Conservation (phyloP, 108 stramenopile species). For the Epipyxis sp. region DNA sequence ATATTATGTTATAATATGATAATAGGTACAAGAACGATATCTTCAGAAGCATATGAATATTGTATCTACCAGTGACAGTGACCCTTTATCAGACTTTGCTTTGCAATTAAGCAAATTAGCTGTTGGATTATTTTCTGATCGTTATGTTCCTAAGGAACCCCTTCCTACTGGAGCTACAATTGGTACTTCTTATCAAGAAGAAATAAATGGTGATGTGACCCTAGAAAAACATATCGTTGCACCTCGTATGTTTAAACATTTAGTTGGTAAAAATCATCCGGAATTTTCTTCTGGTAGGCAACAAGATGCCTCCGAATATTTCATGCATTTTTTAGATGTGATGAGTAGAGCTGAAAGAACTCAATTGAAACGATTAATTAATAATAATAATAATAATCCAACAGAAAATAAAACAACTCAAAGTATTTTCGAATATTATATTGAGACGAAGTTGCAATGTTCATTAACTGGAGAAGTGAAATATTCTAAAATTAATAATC, state of each 20-base stretch:
- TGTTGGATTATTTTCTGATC: neutral
- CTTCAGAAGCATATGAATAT: neutral
- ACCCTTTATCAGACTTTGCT: constrained; percentile 46
- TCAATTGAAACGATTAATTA: neutral
- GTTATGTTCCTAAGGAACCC: constrained; percentile 36
- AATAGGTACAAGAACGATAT: constrained; percentile 70
- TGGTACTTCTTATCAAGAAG: neutral
- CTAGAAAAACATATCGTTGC: constrained; percentile 54
- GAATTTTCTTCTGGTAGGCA: constrained; percentile 94
- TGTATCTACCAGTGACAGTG: constrained; percentile 38
- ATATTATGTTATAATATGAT: no score
- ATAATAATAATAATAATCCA: neutral
- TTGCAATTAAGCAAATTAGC: constrained; percentile 44
- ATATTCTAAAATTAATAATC: constrained; percentile 14
- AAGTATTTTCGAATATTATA: neutral
- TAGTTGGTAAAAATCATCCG: constrained; percentile 81
- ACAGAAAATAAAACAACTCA: neutral
- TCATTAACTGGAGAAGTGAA: constrained; percentile 43
- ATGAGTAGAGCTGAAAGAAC: constrained; percentile 70
- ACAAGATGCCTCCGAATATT: constrained; percentile 96
- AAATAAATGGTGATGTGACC: neutral
- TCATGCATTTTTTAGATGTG: constrained; percentile 81
- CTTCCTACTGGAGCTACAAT: neutral
- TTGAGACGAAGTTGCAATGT: constrained; percentile 43
- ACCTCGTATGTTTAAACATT: constrained; percentile 91